Conservation (phyloP, 1,284 basidiomycete genomes). For the Gomphus bonarii region DNA sequence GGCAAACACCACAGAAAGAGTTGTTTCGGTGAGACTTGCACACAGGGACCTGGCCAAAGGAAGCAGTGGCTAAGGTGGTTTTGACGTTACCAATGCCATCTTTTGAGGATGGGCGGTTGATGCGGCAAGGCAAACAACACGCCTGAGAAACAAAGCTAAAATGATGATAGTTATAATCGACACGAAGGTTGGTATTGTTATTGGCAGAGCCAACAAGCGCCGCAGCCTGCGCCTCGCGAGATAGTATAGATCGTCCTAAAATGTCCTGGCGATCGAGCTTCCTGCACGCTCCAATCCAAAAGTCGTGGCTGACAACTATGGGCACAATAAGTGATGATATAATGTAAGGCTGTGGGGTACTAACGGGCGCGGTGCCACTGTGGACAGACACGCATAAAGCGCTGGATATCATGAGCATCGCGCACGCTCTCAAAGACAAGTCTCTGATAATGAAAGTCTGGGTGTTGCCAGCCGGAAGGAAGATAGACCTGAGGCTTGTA, state of each 20-base stretch:
- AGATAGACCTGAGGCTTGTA: constrained; percentile 6
- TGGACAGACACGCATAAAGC: constrained; percentile 42
- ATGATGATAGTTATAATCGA: constrained; percentile 26
- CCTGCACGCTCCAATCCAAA: constrained; percentile 7
- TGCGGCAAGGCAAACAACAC: constrained; percentile 57
- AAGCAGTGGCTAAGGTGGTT: constrained; percentile 28
- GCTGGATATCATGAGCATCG: constrained; percentile 48
- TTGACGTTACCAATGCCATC: constrained; percentile 41
- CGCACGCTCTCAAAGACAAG: constrained; percentile 44
- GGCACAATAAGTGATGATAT: neutral
- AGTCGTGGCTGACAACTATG: constrained; percentile 6
- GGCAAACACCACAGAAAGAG: constrained; percentile 55
- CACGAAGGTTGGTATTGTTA: constrained; percentile 14
- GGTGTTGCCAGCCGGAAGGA: constrained; percentile 7
- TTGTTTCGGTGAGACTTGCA: constrained; percentile 54
- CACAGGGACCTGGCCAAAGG: constrained; percentile 37
- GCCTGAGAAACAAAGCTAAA: constrained; percentile 27
- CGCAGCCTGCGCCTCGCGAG: neutral
- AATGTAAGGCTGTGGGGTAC: constrained; percentile 19
- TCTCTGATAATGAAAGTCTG: constrained; percentile 19
- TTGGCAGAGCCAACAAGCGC: neutral
- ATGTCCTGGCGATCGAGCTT: constrained; percentile 8
- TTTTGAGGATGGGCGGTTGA: constrained; percentile 45
- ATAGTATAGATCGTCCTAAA: neutral
- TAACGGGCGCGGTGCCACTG: constrained; percentile 36